Base-by-base conservation (phyloP, 768 basidiomycete genomes). In the Boletus coccyginus region DNA sequence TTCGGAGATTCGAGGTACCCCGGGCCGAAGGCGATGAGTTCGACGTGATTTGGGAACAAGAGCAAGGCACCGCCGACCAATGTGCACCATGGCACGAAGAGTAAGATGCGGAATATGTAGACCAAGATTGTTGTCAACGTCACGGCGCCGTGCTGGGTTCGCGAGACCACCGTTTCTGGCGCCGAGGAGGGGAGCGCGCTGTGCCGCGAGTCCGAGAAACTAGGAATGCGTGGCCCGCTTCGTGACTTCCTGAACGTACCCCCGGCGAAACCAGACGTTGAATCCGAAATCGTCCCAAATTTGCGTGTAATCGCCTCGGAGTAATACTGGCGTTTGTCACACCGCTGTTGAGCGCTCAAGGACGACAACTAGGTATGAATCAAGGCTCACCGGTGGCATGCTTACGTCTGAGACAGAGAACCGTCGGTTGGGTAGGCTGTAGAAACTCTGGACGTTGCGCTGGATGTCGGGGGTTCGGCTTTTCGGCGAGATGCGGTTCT, bases 401-500 rank as follows among this genome's bases (percentile, higher is more conserved):
- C 21, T 21, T 21, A 21, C 21, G 21, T 21, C 21, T 21, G 68
- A 63, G 12, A 70, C n/a, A 11, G 70, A 72, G 27, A 70, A 67
- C n/a, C 60, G 66, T 42, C 70, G 62, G 13, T 70, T 70, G 14
- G 68, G 68, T 8, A 71, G 44, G 27, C 58, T 71, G 41, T 70
- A 70, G 46, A 70, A 70, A 50, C 50, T 42, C 63, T 67, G 40
- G 16, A 47, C 5, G 41, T 39, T 35, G 46, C 32, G 32, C 39
- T 46, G 42, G 38, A 21, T 29, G n/a, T 55, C 32, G 16, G 11
- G 16, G 21, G 16, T 7, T 43, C 24, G 8, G n/a, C 27, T 9
- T 35, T 29, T 2, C 24, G 10, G 14, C 36, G 21, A 10, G 31
- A 32, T 7, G 17, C 17, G 14, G 31, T 19, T 32, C 24, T 14